phyloP scores from a whole-genome alignment of 2,329 filamentous ascomycete species.

The Helminthosporium solani region DNA sequence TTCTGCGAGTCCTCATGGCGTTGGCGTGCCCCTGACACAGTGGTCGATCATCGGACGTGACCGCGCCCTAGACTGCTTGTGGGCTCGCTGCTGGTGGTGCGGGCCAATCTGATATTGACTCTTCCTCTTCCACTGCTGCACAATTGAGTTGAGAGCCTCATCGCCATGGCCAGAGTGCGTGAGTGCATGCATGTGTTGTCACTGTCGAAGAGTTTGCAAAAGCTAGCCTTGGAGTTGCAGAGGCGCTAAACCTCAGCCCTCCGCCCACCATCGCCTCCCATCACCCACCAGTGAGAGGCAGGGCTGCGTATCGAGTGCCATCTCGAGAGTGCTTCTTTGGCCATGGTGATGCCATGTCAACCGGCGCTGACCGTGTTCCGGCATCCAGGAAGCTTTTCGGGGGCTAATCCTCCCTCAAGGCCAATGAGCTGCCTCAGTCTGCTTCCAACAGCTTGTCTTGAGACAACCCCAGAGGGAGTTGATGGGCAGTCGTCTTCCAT shows the following conservation, averaged over 20 bases:
- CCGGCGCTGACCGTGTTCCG: conserved; percentile 24
- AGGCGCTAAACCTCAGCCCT: conserved; percentile 6
- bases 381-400: conserved; percentile 11
- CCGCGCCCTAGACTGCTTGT: conserved; percentile 15
- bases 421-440: conserved; percentile 20
- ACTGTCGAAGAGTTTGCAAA: not conserved
- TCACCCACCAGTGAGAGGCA: conserved; percentile 8
- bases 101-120: conserved; percentile 31
- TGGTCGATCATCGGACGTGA: conserved; percentile 23
- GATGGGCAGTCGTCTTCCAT: too few species aligned
- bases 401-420: conserved; percentile 7
- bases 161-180: conserved; percentile 1
- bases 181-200: conserved; percentile 7
- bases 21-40: conserved; percentile 29
- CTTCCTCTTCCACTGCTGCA: conserved; percentile 19
- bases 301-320: conserved; percentile 18
- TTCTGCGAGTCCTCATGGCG: conserved; percentile 14
- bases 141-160: not conserved
- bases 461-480: not conserved
- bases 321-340: conserved; percentile 32
- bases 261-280: not conserved
- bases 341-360: conserved; percentile 32
- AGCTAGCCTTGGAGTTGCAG: not conserved
- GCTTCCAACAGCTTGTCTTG: conserved; percentile 7
- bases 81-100: conserved; percentile 21